phyloP scores from a whole-genome alignment of 2,329 filamentous ascomycete genomes.

The Zasmidium angulare region DNA sequence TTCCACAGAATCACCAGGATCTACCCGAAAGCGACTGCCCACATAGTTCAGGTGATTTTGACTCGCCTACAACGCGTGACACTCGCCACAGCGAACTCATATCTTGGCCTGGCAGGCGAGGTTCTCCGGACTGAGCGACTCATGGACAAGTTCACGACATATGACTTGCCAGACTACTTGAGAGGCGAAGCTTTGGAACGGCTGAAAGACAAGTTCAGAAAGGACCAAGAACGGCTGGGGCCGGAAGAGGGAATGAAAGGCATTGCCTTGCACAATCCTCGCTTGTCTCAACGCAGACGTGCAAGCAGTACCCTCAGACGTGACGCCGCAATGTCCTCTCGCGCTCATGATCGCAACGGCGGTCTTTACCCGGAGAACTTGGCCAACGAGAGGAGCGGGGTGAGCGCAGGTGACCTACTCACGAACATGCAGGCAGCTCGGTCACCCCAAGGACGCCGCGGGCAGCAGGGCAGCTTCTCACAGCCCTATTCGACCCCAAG shows the following conservation, averaged over 20 bases:
- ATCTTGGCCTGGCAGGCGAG: constrained; percentile 86
- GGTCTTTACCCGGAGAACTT: constrained; percentile 18
- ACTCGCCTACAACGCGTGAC: constrained; percentile 94
- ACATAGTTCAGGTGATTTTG: constrained; percentile 96
- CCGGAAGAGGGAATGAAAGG: constrained; percentile 84
- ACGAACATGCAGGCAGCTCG: constrained; percentile 73
- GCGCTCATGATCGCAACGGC: constrained; percentile 48
- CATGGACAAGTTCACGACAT: constrained; percentile 89
- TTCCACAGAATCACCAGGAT: constrained; percentile 89
- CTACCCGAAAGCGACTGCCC: constrained; percentile 92
- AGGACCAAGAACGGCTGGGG: constrained; percentile 76
- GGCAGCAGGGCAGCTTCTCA: constrained; percentile 46
- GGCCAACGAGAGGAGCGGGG: constrained; percentile 41
- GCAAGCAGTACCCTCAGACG: constrained; percentile 75
- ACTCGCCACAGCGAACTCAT: constrained; percentile 89
- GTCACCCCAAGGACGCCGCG: constrained; percentile 51
- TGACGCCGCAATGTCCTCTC: constrained; percentile 75
- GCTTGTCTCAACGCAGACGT: constrained; percentile 58
- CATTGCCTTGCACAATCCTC: constrained; percentile 88
- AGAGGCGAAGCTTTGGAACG: constrained; percentile 78
- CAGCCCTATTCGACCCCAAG: constrained; percentile 47
- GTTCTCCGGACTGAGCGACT: constrained; percentile 89
- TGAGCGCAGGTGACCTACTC: constrained; percentile 66
- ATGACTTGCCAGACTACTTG: constrained; percentile 87
- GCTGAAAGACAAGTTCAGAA: constrained; percentile 83